Evolutionary conservation across 1,284 basidiomycete species (phyloP).

Genomic region (Sporisorium scitamineum): DNA sequence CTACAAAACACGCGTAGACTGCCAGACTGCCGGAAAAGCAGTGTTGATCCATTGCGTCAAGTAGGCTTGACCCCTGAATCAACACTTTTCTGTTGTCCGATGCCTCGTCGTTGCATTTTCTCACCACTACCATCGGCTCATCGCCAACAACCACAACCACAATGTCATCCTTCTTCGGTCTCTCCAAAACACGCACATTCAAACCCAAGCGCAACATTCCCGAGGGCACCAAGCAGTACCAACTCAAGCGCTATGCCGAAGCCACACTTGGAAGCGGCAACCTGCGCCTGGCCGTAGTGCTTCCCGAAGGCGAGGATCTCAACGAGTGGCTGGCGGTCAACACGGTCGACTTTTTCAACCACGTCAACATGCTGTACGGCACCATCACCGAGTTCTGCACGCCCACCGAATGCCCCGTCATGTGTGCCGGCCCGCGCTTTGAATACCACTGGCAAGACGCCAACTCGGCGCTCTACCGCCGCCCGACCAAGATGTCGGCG

Average conservation of each 20-base stretch:
- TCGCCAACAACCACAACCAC: slow-evolving; percentile 3
- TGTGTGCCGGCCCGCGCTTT: slow-evolving; percentile 97
- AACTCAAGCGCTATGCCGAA: slow-evolving; percentile 95
- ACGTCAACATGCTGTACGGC: slow-evolving; percentile 69
- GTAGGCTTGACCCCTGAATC: neutral
- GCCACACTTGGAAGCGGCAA: slow-evolving; percentile 81
- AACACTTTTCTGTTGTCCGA: slow-evolving; percentile 1
- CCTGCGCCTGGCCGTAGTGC: slow-evolving; percentile 63
- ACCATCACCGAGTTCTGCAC: slow-evolving; percentile 69
- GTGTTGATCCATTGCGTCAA: slow-evolving; percentile 3
- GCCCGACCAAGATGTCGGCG: slow-evolving; percentile 66
- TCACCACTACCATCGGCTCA: neutral
- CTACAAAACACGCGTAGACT: neutral
- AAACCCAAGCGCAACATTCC: slow-evolving; percentile 94
- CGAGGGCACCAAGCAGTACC: slow-evolving; percentile 96
- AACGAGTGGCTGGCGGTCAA: slow-evolving; percentile 69
- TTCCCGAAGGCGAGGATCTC: slow-evolving; percentile 67
- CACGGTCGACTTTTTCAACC: slow-evolving; percentile 69
- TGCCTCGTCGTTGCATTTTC: neutral
- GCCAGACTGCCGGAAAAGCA: neutral
- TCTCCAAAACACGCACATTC: slow-evolving; percentile 87
- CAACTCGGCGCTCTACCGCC: slow-evolving; percentile 59
- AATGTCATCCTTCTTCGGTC: slow-evolving; percentile 65
- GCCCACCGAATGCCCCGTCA: slow-evolving; percentile 82
- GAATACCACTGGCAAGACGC: slow-evolving; percentile 98